Evolutionary conservation across 2,329 filamentous ascomycete species (phyloP).

Genomic region (Phoma sp.): DNA sequence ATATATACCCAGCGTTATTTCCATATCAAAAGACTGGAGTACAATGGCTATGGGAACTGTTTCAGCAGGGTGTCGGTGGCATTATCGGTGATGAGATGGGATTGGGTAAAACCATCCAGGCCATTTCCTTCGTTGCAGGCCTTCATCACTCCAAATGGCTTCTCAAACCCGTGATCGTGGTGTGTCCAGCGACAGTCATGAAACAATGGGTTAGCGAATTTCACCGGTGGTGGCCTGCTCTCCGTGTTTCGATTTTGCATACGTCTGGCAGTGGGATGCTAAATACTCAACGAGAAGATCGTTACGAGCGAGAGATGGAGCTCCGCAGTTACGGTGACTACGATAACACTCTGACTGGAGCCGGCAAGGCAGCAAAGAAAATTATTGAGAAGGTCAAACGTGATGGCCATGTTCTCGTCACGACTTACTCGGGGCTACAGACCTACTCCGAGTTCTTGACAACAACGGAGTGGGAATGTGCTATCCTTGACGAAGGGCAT

Average conservation of each 20-base stretch:
- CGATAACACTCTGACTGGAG: conserved; percentile 54
- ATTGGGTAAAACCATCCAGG: conserved; percentile 89
- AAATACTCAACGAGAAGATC: conserved; percentile 68
- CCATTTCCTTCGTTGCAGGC: conserved; percentile 83
- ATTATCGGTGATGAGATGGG: conserved; percentile 99
- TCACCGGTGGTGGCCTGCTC: conserved; percentile 98
- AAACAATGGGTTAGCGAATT: conserved; percentile 99
- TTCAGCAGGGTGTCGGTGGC: conserved; percentile 86
- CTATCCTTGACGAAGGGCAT: conserved; percentile 94
- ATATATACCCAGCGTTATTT: conserved; percentile 90
- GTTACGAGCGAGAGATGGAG: conserved; percentile 67
- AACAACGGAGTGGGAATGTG: conserved; percentile 87
- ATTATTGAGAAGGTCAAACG: conserved; percentile 83
- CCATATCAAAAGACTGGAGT: conserved; percentile 98
- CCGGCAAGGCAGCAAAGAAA: conserved; percentile 72
- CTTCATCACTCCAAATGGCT: conserved; percentile 90
- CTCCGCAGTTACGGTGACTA: conserved; percentile 54
- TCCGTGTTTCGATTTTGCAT: conserved; percentile 93
- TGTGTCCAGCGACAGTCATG: conserved; percentile 92
- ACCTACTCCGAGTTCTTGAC: conserved; percentile 85
- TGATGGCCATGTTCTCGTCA: conserved; percentile 91
- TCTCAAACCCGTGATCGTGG: conserved; percentile 83
- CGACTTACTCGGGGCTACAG: conserved; percentile 94
- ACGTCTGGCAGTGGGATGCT: conserved; percentile 97
- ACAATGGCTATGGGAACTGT: conserved; percentile 93